A percentile compares a stretch with the other conserved stretches of the same genome.
These are phyloP conservation scores for Diacronema lutheri DNA, from an alignment of 78 protist genomes.

Conservation along the genomic window DNA sequence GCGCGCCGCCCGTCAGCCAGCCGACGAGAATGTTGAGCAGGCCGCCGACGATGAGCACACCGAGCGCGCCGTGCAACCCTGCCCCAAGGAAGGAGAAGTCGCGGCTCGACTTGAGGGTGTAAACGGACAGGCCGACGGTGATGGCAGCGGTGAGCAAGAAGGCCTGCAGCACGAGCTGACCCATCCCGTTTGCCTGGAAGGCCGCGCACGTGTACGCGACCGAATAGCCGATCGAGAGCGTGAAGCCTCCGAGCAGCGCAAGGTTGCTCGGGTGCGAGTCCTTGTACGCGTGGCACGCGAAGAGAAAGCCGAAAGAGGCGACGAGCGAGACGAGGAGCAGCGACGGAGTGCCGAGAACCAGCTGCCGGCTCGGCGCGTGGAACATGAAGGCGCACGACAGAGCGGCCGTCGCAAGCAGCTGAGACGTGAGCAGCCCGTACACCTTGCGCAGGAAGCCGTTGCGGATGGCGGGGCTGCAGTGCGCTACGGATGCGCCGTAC, in stretches of 20 bases:
- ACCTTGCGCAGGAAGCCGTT: slow-evolving; percentile 17
- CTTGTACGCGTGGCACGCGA: neutral
- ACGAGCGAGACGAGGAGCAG: neutral
- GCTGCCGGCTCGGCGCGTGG: neutral
- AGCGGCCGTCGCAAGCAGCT: neutral
- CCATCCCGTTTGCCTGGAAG: neutral
- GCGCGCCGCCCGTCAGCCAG: too few relatives aligned
- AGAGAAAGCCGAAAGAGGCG: neutral
- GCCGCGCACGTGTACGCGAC: neutral
- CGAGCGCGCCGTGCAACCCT: neutral
- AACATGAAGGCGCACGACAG: neutral
- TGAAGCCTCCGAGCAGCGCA: neutral
- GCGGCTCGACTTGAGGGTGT: neutral
- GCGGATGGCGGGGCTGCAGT: neutral
- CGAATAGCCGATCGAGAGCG: neutral
- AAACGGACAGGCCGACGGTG: neutral
- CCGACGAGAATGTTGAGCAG: neutral
- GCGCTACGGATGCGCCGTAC: neutral
- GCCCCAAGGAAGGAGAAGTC: neutral
- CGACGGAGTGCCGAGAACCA: neutral
- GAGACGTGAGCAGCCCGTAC: neutral
- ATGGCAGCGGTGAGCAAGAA: neutral
- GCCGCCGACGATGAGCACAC: neutral
- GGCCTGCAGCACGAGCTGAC: neutral
- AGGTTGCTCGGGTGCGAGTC: neutral